These are phyloP conservation scores for Lipomyces starkeyi DNA, from an alignment of 805 yeast genomes.

Conservation along the genomic window DNA sequence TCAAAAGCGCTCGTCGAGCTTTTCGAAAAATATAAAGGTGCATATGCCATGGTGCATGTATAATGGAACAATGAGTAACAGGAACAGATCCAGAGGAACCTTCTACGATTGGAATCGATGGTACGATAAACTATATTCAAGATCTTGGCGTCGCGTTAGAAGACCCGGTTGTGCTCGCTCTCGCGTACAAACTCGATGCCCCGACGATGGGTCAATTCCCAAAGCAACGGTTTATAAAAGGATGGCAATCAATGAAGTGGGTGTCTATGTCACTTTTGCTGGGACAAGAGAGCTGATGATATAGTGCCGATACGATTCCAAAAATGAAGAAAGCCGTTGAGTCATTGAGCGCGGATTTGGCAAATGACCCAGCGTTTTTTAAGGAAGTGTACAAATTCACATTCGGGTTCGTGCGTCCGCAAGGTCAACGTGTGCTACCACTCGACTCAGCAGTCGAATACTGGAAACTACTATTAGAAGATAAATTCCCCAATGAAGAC, in stretches of 20 bases:
- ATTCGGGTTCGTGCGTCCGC: conserved; percentile 68
- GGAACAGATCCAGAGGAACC: conserved; percentile 39
- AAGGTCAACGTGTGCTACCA: conserved; percentile 61
- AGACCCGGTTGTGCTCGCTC: conserved; percentile 68
- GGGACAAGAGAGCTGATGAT: not conserved
- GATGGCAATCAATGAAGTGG: conserved; percentile 57
- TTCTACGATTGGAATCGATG: conserved; percentile 70
- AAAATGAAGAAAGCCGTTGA: conserved; percentile 56
- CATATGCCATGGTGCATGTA: not conserved
- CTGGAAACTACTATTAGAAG: conserved; percentile 72
- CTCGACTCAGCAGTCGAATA: conserved; percentile 71
- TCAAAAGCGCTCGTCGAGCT: conserved; percentile 31
- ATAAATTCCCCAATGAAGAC: conserved; percentile 42
- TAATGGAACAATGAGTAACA: not conserved
- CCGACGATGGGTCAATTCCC: conserved; percentile 70
- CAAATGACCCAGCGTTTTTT: conserved; percentile 52
- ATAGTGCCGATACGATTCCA: conserved; percentile 43
- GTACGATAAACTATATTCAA: conserved; percentile 69
- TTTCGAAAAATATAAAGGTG: conserved; percentile 42
- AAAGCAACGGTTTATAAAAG: conserved; percentile 56
- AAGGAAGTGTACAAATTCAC: conserved; percentile 71
- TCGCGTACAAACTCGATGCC: conserved; percentile 71
- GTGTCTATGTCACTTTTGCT: not conserved
- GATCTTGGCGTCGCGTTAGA: conserved; percentile 78
- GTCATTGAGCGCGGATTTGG: conserved; percentile 47